Evolutionary conservation across 1,284 basidiomycete genomes (phyloP), one percentile per base, ranked within the genome.

Genomic region (Cryptococcus sp.): DNA sequence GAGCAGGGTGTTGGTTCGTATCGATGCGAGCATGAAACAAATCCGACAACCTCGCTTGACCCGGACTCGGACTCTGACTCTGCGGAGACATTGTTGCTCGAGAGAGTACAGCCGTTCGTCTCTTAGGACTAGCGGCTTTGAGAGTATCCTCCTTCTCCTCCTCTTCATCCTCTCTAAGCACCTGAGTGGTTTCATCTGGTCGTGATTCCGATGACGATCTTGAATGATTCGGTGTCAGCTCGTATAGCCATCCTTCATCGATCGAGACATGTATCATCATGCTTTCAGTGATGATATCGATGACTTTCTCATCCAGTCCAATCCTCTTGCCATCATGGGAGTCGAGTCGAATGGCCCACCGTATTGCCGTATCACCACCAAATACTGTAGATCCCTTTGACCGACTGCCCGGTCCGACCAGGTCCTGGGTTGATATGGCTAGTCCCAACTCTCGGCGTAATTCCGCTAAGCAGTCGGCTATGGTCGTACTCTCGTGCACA

Each of bases 11-110:
- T n/a, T 58, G 39, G 25, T 61, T 50, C 10, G 59, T 31, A 11
- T 61, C 59, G 7, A 57, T 42, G 54, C 55, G 55, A 16, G 52
- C 61, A 25, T 61, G 61, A 36, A 63, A 63, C 0, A 65, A 46
- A 5, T 57, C 57, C 0, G 63, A 65, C 2, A 64, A 45, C 14
- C 60, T 45, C 18, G 49, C 36, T 2, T 13, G 13, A 7, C 7
- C 41, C 16, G 25, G 11, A 19, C 34, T 14, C 41, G 10, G 13
- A 7, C 7, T 37, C 16, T 19, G 11, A 19, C 34, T 14, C 41
- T 43, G 41, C 4, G 23, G 41, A 14, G 41, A 5, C 13, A 16
- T 7, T 24, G 23, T 7, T 7, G 7, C 28, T 28, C 11, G 28
- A 28, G 28, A 4, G 4, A 28, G 28, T 4, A 28, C 11, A 28